Evolutionary conservation across 2,329 filamentous ascomycete genomes (phyloP).

Genomic region (Arthrinium puccinioides): DNA sequence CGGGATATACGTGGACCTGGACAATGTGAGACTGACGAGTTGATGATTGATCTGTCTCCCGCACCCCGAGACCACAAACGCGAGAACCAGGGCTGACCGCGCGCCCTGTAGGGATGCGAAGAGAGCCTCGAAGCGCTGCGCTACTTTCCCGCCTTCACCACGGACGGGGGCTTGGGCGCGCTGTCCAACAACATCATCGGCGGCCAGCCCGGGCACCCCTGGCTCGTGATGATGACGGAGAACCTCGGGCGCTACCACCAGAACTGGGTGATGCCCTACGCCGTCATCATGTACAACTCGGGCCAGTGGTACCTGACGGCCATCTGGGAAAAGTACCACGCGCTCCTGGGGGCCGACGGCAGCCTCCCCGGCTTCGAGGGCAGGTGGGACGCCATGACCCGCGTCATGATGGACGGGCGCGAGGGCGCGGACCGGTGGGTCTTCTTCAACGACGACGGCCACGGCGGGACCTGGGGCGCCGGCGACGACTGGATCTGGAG

Average conservation of each 20-base stretch:
- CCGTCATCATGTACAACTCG: constrained; percentile 69
- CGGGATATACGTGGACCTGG: constrained; percentile 75
- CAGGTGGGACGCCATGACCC: constrained; percentile 10
- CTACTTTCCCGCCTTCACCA: constrained; percentile 60
- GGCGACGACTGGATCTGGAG: constrained; percentile 20
- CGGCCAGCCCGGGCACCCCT: constrained; percentile 59
- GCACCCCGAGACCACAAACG: too few relatives aligned
- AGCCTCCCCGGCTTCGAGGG: constrained; percentile 14
- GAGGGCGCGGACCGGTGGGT: constrained; percentile 16
- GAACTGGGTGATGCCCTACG: constrained; percentile 62
- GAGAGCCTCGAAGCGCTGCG: constrained; percentile 58
- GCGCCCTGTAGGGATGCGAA: constrained; percentile 51
- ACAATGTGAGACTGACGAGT: constrained; percentile 26
- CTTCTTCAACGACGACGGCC: constrained; percentile 17
- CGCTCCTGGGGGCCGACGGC: constrained; percentile 8
- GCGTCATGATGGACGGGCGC: constrained; percentile 21
- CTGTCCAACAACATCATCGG: constrained; percentile 62
- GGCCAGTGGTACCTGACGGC: constrained; percentile 64
- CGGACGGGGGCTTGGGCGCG: constrained; percentile 29
- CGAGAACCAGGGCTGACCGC: not conserved
- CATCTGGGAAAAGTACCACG: constrained; percentile 60
- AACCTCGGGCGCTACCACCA: constrained; percentile 56
- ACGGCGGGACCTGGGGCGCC: constrained; percentile 21
- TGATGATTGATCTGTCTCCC: not conserved
- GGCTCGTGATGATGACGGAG: constrained; percentile 61